These are phyloP conservation scores for Chaetomium strumarium DNA, from an alignment of 2,329 filamentous ascomycete species.

Conservation along the genomic window DNA sequence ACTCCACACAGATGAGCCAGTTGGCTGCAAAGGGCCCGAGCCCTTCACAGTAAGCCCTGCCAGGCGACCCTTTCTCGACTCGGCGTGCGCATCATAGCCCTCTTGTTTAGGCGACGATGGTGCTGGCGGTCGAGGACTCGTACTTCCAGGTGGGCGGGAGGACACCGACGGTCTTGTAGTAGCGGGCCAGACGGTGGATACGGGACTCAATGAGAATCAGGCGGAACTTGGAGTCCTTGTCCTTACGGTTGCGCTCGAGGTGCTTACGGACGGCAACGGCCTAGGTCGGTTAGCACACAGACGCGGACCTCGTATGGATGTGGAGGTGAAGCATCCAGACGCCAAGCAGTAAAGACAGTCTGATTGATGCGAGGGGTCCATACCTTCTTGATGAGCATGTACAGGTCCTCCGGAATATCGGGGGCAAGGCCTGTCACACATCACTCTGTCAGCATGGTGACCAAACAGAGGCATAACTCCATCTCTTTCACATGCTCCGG, in stretches of 20 bases:
- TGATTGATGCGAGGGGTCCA: constrained; percentile 11
- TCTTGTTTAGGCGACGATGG: constrained; percentile 73
- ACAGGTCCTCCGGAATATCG: constrained; percentile 95
- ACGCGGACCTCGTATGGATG: no score
- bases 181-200: constrained; percentile 94
- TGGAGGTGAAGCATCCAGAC: neutral
- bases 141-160: constrained; percentile 96
- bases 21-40: constrained; percentile 19
- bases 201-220: constrained; percentile 99
- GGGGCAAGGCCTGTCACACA: constrained; percentile 86
- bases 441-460: constrained; percentile 88
- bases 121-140: constrained; percentile 94
- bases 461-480: constrained; percentile 72
- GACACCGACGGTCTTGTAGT: constrained; percentile 95
- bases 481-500: neutral
- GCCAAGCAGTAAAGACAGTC: neutral
- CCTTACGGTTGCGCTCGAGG: constrained; percentile 99
- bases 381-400: constrained; percentile 99
- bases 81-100: constrained; percentile 5
- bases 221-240: constrained; percentile 99
- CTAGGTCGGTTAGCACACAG: constrained; percentile 37
- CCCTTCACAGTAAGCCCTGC: constrained; percentile 5
- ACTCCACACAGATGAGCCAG: constrained; percentile 10
- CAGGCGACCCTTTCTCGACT: constrained; percentile 25
- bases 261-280: constrained; percentile 99